Percentiles rank a stretch among this genome's conserved stretches.
Evolutionary conservation across 2,329 filamentous ascomycete genomes (phyloP).

Genomic region (Neonectria hederae): DNA sequence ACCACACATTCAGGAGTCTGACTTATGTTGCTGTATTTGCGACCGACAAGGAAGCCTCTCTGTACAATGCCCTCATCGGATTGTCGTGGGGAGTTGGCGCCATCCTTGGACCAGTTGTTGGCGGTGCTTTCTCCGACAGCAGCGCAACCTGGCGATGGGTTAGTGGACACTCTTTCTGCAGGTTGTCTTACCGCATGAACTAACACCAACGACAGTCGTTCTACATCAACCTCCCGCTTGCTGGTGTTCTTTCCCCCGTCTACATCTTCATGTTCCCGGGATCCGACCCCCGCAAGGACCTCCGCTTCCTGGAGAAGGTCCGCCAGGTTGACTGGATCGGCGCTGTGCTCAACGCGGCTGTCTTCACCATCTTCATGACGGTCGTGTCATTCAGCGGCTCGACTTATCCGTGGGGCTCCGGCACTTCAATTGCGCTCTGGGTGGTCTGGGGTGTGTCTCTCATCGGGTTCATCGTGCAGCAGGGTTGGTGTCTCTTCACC

Average conservation of each 20-base stretch:
- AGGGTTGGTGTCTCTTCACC: constrained; percentile 56
- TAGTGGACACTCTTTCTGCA: not conserved
- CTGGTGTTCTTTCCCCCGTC: constrained; percentile 53
- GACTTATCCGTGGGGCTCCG: constrained; percentile 58
- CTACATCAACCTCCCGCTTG: constrained; percentile 60
- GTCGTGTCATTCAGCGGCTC: constrained; percentile 61
- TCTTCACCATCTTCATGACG: constrained; percentile 54
- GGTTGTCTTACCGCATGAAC: not conserved
- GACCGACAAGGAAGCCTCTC: constrained; percentile 12
- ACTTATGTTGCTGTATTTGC: constrained; percentile 22
- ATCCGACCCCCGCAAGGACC: constrained; percentile 31
- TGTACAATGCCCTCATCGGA: constrained; percentile 32
- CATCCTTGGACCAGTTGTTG: constrained; percentile 55
- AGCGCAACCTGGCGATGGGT: constrained; percentile 53
- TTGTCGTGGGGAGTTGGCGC: constrained; percentile 52
- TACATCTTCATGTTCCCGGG: constrained; percentile 56
- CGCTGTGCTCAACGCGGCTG: constrained; percentile 39
- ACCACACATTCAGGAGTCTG: not conserved
- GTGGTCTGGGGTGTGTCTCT: constrained; percentile 56
- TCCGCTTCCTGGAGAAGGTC: constrained; percentile 30
- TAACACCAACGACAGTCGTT: constrained; percentile 46
- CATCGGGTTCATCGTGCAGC: constrained; percentile 57
- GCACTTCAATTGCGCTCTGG: constrained; percentile 58
- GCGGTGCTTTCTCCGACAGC: constrained; percentile 54
- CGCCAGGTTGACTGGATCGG: constrained; percentile 45